Evolutionary conservation across 371 early-diverging fungal species (phyloP).

Genomic region (Lichtheimia ramosa): DNA sequence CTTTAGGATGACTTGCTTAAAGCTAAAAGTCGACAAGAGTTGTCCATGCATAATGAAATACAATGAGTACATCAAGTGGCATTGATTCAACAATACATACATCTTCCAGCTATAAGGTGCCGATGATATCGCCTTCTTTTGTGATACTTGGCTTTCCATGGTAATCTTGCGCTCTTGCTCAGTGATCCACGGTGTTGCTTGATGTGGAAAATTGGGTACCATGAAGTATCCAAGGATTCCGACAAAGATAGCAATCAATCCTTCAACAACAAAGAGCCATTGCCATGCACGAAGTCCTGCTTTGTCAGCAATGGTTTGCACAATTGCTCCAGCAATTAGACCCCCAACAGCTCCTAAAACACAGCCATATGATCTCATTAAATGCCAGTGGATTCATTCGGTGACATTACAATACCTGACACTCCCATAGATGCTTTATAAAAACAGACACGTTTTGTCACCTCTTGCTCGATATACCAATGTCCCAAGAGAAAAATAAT

Average conservation of each 20-base stretch:
- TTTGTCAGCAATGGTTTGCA: constrained; percentile 12
- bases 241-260: constrained; percentile 45
- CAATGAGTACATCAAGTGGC: not conserved
- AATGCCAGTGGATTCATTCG: not conserved
- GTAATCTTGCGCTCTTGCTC: constrained; percentile 51
- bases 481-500: not conserved
- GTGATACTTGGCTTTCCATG: constrained; percentile 41
- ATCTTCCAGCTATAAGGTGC: not conserved
- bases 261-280: constrained; percentile 63
- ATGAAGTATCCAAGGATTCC: constrained; percentile 38
- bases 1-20: constrained; percentile 24
- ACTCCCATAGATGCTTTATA: not conserved
- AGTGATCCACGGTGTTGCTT: constrained; percentile 45
- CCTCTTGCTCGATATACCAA: not conserved
- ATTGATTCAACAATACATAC: not conserved
- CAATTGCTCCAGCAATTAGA: constrained; percentile 16
- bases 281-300: constrained; percentile 43
- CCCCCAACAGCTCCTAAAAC: constrained; percentile 11
- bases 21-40: not conserved
- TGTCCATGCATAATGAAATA: not conserved
- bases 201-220: constrained; percentile 62
- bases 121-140: constrained; percentile 19
- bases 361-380: no score
- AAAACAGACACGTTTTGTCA: not conserved
- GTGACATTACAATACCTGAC: not conserved